These are phyloP conservation scores for Hordeum vulgare DNA, from an alignment of 176 grass and related monocot species.

Conservation along the genomic window DNA sequence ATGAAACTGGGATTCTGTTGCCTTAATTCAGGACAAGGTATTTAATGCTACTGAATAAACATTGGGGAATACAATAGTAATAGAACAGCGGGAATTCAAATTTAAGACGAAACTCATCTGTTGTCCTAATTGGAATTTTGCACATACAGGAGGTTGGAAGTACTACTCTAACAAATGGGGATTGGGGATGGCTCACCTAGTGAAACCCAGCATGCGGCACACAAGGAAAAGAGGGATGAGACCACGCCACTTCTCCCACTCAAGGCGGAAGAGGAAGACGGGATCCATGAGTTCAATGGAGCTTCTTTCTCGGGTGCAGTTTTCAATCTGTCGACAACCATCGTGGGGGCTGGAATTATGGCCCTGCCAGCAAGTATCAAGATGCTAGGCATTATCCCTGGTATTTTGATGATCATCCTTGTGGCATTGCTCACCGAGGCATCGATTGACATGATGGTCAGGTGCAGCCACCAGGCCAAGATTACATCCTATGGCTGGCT, in stretches of 20 bases:
- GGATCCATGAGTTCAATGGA: constrained; percentile 36
- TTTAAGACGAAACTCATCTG: not conserved
- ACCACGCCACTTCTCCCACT: constrained; percentile 35
- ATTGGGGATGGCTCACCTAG: constrained; percentile 12
- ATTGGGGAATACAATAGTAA: not conserved
- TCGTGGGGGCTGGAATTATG: constrained; percentile 92
- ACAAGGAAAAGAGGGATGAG: constrained; percentile 34
- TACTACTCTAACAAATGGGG: constrained; percentile 21
- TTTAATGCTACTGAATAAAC: not conserved
- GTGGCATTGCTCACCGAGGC: constrained; percentile 69
- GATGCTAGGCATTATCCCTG: constrained; percentile 73
- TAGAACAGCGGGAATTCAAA: not conserved
- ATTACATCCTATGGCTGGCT: constrained; percentile 57
- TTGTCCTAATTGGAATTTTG: not conserved
- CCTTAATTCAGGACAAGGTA: not conserved
- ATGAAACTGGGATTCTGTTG: not conserved
- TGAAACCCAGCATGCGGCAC: not conserved
- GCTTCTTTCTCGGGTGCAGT: constrained; percentile 75
- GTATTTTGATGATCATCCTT: constrained; percentile 66
- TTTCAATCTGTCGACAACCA: constrained; percentile 80
- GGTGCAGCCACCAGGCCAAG: constrained; percentile 59
- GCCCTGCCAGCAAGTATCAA: constrained; percentile 77
- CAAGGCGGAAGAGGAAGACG: constrained; percentile 25
- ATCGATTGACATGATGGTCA: constrained; percentile 77
- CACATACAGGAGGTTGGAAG: not conserved